Evolutionary conservation across 169 alveolate species (phyloP).

Genomic region (Plasmodium berghei): DNA sequence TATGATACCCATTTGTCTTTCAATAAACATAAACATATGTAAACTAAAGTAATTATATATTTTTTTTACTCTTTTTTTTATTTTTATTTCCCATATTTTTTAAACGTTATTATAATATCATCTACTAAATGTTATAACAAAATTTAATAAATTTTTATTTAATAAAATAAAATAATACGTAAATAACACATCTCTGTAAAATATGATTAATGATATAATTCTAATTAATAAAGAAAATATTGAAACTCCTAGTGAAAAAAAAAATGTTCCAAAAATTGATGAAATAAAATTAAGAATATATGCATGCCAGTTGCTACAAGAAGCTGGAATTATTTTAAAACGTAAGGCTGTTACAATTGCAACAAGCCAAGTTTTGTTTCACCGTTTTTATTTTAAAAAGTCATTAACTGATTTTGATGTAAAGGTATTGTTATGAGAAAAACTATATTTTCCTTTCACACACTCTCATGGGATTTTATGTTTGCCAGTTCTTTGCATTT

Average conservation of each 20-base stretch:
- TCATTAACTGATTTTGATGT: slow-evolving; percentile 89
- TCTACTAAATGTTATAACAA: too few relatives aligned
- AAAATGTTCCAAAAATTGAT: slow-evolving; percentile 47
- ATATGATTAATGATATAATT: slow-evolving; percentile 71
- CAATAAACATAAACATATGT: too few relatives aligned
- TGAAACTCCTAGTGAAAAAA: slow-evolving; percentile 76
- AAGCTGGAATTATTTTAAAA: slow-evolving; percentile 90
- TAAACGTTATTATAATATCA: too few relatives aligned
- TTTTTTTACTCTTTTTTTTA: too few relatives aligned
- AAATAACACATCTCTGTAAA: slow-evolving; percentile 7
- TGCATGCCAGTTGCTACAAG: slow-evolving; percentile 82
- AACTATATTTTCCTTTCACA: too few relatives aligned
- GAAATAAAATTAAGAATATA: slow-evolving; percentile 72
- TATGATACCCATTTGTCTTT: too few relatives aligned
- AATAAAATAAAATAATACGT: too few relatives aligned
- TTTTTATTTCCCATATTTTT: too few relatives aligned
- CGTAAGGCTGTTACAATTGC: slow-evolving; percentile 91
- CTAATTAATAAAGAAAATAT: slow-evolving; percentile 27
- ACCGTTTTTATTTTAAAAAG: slow-evolving; percentile 89
- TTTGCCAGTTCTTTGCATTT: background rate
- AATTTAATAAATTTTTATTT: too few relatives aligned
- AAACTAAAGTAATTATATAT: too few relatives aligned
- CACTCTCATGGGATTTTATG: too few relatives aligned
- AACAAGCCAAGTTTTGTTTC: slow-evolving; percentile 90
- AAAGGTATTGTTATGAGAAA: slow-evolving; percentile 73